Conservation (phyloP, 148 eudicot species). For the Silene uniflora region DNA sequence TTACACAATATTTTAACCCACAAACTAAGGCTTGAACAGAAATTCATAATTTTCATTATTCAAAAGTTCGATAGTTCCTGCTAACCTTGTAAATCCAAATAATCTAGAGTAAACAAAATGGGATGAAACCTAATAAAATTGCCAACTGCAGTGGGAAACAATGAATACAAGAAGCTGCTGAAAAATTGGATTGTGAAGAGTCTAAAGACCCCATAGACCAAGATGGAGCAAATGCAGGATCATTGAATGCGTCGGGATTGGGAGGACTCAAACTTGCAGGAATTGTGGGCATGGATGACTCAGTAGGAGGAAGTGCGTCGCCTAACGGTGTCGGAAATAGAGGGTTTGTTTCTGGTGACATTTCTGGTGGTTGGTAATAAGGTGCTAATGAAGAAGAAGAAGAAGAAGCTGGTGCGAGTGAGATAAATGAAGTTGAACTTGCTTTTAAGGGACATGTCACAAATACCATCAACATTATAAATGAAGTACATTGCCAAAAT, state of each 20-base stretch:
- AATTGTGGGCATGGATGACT: conserved; percentile 25
- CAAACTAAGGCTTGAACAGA: too few species aligned
- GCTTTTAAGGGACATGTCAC: not conserved
- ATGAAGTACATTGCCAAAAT: not conserved
- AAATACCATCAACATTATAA: not conserved
- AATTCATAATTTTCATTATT: too few species aligned
- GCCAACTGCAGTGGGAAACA: not conserved
- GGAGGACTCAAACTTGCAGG: conserved; percentile 31
- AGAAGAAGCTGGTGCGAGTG: conserved; percentile 8
- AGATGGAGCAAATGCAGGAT: conserved; percentile 22
- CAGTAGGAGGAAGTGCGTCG: conserved; percentile 15
- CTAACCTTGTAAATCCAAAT: too few species aligned
- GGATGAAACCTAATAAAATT: not conserved
- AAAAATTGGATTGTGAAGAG: not conserved
- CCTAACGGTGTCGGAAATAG: conserved; percentile 19
- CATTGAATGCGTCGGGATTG: conserved; percentile 22
- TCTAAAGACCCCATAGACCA: not conserved
- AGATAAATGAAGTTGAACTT: not conserved
- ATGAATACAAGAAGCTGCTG: not conserved
- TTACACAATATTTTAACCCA: too few species aligned
- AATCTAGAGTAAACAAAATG: not conserved
- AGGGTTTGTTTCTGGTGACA: conserved; percentile 28
- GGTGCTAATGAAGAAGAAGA: too few species aligned
- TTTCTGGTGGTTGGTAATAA: not conserved
- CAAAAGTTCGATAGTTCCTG: not conserved